Percentiles rank a stretch among this genome's conserved stretches.
phyloP scores from a whole-genome alignment of 345 rosid genomes.

The Passiflora organensis region DNA sequence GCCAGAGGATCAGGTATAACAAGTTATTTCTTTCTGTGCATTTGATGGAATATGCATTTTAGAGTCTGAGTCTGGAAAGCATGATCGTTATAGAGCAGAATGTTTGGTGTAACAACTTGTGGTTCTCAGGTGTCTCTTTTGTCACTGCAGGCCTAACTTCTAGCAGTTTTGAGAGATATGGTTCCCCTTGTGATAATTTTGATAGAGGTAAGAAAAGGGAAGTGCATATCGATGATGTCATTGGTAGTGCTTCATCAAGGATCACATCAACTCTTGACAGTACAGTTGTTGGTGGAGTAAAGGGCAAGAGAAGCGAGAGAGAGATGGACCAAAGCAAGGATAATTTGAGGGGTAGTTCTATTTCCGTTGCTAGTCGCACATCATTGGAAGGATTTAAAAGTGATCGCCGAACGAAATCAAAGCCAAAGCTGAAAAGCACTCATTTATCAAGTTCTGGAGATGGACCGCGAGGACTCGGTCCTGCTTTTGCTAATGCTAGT shows the following conservation, averaged over 20 bases:
- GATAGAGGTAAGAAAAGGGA: slow-evolving; percentile 34
- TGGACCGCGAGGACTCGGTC: slow-evolving; percentile 23
- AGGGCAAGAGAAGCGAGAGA: slow-evolving; percentile 53
- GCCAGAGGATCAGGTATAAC: slow-evolving; percentile 77
- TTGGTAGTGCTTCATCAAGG: slow-evolving; percentile 69
- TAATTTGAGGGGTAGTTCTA: slow-evolving; percentile 24
- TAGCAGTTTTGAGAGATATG: slow-evolving; percentile 39
- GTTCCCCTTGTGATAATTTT: slow-evolving; percentile 30
- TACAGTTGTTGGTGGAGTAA: slow-evolving; percentile 35
- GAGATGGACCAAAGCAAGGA: slow-evolving; percentile 36
- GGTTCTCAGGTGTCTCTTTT: not conserved
- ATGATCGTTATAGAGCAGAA: not conserved
- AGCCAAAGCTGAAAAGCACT: slow-evolving; percentile 57
- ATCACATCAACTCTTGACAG: slow-evolving; percentile 46
- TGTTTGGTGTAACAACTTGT: no score
- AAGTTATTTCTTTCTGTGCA: slow-evolving; percentile 5
- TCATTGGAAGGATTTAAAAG: slow-evolving; percentile 17
- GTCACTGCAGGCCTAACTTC: slow-evolving; percentile 53
- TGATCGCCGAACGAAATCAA: slow-evolving; percentile 45
- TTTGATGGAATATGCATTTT: not conserved
- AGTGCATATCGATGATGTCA: slow-evolving; percentile 64
- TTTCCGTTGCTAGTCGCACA: slow-evolving; percentile 22
- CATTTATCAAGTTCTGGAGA: slow-evolving; percentile 28
- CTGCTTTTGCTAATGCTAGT: slow-evolving; percentile 11
- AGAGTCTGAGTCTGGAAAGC: not conserved